Conservation (phyloP, 1,139 yeast species). For the Hemisphaericaspora xylofermentans region DNA sequence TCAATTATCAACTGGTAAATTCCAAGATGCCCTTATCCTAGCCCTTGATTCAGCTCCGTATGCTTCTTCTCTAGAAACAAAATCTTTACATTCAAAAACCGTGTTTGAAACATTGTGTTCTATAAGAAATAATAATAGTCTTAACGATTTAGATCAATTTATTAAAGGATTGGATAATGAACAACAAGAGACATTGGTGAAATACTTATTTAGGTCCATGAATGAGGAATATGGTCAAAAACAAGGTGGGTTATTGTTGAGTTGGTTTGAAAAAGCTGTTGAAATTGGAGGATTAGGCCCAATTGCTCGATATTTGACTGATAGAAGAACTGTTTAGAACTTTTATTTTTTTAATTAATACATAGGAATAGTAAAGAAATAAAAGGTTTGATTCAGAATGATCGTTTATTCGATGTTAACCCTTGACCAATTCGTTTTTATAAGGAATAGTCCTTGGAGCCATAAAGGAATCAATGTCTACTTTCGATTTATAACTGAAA, state of each 20-base stretch:
- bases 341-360: background rate
- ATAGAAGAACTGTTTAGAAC: conserved; percentile 69
- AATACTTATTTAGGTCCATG: conserved; percentile 88
- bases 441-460: no score
- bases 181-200: conserved; percentile 77
- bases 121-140: conserved; percentile 56
- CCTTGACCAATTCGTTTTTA: no score
- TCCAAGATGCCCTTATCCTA: conserved; percentile 59
- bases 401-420: no score
- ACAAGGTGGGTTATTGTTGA: conserved; percentile 80
- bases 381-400: no score
- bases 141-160: conserved; percentile 60
- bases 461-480: no score
- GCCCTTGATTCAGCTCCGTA: conserved; percentile 80
- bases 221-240: conserved; percentile 72
- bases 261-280: conserved; percentile 91
- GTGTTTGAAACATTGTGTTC: conserved; percentile 76
- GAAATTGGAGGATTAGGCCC: conserved; percentile 87
- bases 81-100: conserved; percentile 49
- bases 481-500: no score
- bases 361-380: no score
- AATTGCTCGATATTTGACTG: conserved; percentile 80
- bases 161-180: conserved; percentile 58
- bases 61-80: conserved; percentile 57
- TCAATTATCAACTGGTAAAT: conserved; percentile 70